phyloP scores from a whole-genome alignment of 345 rosid species.

The Syzygium jambos region DNA sequence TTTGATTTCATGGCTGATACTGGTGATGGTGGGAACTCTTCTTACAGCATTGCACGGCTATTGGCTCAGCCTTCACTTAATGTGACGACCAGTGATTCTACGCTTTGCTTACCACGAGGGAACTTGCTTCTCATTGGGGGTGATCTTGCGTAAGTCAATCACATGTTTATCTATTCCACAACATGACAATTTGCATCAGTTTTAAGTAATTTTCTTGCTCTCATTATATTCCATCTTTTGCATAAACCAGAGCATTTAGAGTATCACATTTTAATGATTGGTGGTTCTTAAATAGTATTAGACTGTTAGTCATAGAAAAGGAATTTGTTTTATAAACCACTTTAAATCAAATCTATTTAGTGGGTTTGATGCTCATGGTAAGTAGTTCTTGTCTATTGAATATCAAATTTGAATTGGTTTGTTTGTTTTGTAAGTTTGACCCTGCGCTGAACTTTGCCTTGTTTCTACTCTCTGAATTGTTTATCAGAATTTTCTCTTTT shows the following conservation, averaged over 20 bases:
- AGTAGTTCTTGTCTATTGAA: neutral
- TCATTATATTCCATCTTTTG: neutral
- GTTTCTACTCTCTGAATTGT: neutral
- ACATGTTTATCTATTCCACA: neutral
- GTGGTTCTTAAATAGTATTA: neutral
- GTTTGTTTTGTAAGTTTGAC: neutral
- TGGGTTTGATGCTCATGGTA: neutral
- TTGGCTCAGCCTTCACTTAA: conserved; percentile 76
- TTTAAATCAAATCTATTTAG: neutral
- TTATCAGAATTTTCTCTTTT: neutral
- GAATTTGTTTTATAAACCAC: neutral
- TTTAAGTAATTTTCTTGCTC: neutral
- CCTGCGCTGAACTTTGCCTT: neutral
- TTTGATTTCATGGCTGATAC: conserved; percentile 99
- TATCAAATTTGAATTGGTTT: neutral
- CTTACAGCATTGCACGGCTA: conserved; percentile 76
- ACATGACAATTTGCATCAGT: neutral
- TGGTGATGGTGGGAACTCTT: conserved; percentile 98
- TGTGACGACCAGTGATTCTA: conserved; percentile 31
- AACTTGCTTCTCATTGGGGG: conserved; percentile 87
- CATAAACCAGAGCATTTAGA: neutral
- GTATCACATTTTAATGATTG: neutral
- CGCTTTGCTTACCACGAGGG: conserved; percentile 53
- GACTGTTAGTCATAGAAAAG: neutral
- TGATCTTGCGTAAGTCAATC: conserved; percentile 93